Evolutionary conservation across 805 yeast genomes (phyloP).

Genomic region (Wickerhamomyces bisporus): DNA sequence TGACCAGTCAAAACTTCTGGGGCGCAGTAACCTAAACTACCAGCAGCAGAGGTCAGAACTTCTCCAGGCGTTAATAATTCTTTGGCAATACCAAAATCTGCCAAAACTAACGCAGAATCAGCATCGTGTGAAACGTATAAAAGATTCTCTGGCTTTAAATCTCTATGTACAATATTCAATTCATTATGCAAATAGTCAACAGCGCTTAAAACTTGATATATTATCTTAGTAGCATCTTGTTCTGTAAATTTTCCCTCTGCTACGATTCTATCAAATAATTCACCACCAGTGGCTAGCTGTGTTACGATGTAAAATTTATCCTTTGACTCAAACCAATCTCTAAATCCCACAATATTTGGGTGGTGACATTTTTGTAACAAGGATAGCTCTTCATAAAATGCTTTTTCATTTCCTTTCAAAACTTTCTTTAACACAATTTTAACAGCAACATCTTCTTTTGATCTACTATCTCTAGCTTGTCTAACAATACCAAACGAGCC

Average conservation of each 20-base stretch:
- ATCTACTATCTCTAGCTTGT: constrained; percentile 50
- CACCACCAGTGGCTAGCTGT: constrained; percentile 95
- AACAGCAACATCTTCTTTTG: constrained; percentile 75
- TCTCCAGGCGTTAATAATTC: constrained; percentile 56
- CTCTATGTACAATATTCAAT: constrained; percentile 82
- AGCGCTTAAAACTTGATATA: constrained; percentile 73
- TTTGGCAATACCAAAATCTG: constrained; percentile 96
- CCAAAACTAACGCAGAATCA: constrained; percentile 73
- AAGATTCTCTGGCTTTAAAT: constrained; percentile 90
- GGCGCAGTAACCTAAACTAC: constrained; percentile 95
- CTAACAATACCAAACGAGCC: constrained; percentile 94
- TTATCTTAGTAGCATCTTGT: constrained; percentile 72
- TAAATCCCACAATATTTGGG: constrained; percentile 83
- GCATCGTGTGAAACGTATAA: constrained; percentile 56
- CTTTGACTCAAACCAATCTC: constrained; percentile 90
- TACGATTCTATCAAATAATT: constrained; percentile 82
- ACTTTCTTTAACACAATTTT: constrained; percentile 86
- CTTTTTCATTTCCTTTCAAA: constrained; percentile 69
- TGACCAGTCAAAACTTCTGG: constrained; percentile 81
- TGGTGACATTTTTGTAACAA: constrained; percentile 66
- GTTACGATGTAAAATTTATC: constrained; percentile 93
- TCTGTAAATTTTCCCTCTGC: constrained; percentile 83
- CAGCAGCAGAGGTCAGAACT: constrained; percentile 68
- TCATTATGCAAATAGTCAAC: constrained; percentile 67
- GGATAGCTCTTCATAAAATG: constrained; percentile 73